Conservation (phyloP, 2,329 filamentous ascomycete species). For the Monosporascus cannonballus region DNA sequence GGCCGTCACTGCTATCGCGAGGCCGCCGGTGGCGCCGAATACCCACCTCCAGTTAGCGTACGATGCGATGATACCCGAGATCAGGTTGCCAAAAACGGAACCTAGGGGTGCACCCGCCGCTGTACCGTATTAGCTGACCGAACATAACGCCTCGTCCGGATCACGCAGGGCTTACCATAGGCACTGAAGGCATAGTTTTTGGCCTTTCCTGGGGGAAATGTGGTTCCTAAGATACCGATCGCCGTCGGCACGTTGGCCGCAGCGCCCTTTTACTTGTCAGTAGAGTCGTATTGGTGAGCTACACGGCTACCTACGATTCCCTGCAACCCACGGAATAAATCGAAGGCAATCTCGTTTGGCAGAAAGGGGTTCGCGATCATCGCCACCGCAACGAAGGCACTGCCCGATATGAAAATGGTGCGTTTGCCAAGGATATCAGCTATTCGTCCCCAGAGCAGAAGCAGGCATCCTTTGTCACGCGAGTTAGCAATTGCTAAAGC, state of each 20-base stretch:
- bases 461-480: slow-evolving; percentile 43
- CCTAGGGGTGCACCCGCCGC: slow-evolving; percentile 60
- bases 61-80: slow-evolving; percentile 57
- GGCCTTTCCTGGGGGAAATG: slow-evolving; percentile 59
- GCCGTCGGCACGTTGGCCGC: slow-evolving; percentile 67
- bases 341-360: slow-evolving; percentile 61
- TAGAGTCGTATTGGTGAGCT: background rate
- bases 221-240: slow-evolving; percentile 62
- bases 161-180: slow-evolving; percentile 38
- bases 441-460: slow-evolving; percentile 61
- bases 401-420: slow-evolving; percentile 58
- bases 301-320: slow-evolving; percentile 42
- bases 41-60: slow-evolving; percentile 62
- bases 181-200: slow-evolving; percentile 66
- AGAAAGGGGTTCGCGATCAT: slow-evolving; percentile 58
- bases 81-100: slow-evolving; percentile 57
- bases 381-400: slow-evolving; percentile 54
- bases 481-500: background rate
- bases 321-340: slow-evolving; percentile 60
- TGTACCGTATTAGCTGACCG: slow-evolving; percentile 14
- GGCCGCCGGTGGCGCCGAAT: slow-evolving; percentile 57
- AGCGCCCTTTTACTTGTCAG: slow-evolving; percentile 39
- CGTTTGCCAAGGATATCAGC: slow-evolving; percentile 63
- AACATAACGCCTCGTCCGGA: background rate
- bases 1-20: slow-evolving; percentile 50